Conservation (phyloP, 1,284 basidiomycete species). For the Ustilago curta region DNA sequence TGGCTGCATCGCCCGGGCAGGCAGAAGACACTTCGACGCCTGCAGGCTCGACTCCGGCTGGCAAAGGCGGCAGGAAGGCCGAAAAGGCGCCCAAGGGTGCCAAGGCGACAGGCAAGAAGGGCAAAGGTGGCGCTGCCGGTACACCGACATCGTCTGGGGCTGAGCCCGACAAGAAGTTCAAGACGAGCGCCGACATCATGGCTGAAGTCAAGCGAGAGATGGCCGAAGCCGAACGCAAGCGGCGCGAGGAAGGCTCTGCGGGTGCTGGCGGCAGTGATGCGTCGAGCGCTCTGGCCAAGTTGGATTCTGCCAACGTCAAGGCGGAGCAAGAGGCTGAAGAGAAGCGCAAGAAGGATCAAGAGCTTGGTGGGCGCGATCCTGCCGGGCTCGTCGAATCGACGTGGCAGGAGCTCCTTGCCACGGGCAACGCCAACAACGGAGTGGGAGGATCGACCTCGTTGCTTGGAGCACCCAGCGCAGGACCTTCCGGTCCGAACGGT, state of each 20-base stretch:
- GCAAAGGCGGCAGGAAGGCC: constrained; percentile 49
- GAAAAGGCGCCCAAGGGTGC: constrained; percentile 37
- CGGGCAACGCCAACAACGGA: constrained; percentile 27
- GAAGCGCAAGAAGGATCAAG: constrained; percentile 42
- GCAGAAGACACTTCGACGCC: constrained; percentile 46
- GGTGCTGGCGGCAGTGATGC: constrained; percentile 20
- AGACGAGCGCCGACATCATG: constrained; percentile 65
- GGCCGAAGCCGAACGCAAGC: constrained; percentile 56
- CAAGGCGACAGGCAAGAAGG: constrained; percentile 48
- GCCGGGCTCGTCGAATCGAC: constrained; percentile 51
- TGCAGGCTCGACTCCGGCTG: constrained; percentile 49
- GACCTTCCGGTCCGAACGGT: constrained; percentile 23
- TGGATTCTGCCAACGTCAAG: constrained; percentile 38
- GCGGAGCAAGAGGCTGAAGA: constrained; percentile 49
- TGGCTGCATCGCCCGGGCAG: constrained; percentile 50
- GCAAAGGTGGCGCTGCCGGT: constrained; percentile 37
- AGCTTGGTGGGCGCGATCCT: constrained; percentile 48
- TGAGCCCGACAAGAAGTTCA: constrained; percentile 52
- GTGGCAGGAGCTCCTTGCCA: constrained; percentile 55
- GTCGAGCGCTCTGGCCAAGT: constrained; percentile 31
- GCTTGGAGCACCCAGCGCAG: constrained; percentile 35
- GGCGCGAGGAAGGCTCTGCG: constrained; percentile 39
- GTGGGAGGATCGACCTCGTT: constrained; percentile 18
- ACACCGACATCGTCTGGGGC: constrained; percentile 50
- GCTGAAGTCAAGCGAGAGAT: constrained; percentile 64